Evolutionary conservation across 2,329 filamentous ascomycete genomes (phyloP).

Genomic region (Neonectria magnoliae): DNA sequence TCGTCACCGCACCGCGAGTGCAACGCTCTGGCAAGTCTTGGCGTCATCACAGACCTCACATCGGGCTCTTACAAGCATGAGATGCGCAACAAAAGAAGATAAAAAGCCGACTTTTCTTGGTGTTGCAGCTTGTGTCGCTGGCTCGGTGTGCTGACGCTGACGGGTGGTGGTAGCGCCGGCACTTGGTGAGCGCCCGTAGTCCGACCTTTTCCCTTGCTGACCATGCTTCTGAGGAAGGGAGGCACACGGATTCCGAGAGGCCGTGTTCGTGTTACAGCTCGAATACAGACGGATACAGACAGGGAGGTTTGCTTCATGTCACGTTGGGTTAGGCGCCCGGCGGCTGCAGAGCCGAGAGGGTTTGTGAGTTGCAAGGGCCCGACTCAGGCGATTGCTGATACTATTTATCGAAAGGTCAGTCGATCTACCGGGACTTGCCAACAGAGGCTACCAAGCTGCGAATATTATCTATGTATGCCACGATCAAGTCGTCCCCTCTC

Average conservation of each 20-base stretch:
- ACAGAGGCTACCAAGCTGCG: background rate
- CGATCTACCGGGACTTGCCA: background rate
- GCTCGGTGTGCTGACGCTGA: background rate
- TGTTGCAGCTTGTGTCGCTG: background rate
- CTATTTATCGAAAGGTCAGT: background rate
- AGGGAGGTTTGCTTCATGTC: background rate
- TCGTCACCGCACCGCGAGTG: background rate
- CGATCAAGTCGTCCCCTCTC: background rate
- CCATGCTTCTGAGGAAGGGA: background rate
- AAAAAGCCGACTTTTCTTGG: background rate
- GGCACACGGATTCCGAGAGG: background rate
- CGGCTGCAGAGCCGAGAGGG: background rate
- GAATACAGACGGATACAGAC: background rate
- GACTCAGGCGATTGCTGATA: constrained; percentile 33
- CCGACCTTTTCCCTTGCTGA: background rate
- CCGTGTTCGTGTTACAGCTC: background rate
- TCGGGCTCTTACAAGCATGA: background rate
- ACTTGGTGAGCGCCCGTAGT: background rate
- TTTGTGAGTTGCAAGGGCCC: background rate
- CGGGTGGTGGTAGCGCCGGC: background rate
- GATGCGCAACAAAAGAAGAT: background rate
- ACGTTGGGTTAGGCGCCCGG: constrained; percentile 19
- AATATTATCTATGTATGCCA: too few relatives aligned
- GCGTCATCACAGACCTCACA: background rate
- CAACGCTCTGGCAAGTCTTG: background rate